A percentile compares a stretch with the other conserved stretches of the same genome.
Conservation (phyloP, 805 yeast species). For the Peterozyma xylosa region DNA sequence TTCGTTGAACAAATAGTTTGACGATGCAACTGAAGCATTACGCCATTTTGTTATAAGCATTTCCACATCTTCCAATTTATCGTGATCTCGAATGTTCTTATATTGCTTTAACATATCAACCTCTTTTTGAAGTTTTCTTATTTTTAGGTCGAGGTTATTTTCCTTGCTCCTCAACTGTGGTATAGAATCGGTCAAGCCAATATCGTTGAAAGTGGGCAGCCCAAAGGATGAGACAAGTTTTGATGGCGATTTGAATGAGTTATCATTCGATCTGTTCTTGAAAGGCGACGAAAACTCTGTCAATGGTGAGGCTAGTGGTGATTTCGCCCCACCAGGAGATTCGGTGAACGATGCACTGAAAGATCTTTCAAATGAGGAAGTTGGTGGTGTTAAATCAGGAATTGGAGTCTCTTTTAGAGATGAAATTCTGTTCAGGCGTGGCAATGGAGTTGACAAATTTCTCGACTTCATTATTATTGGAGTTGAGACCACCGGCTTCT, state of each 20-base stretch:
- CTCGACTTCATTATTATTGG: constrained; percentile 4
- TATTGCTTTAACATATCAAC: constrained; percentile 2
- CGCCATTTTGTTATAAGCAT: constrained; percentile 1
- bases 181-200: not conserved
- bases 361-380: constrained; percentile 1
- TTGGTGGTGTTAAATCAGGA: constrained; percentile 8
- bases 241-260: not conserved
- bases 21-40: not conserved
- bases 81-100: not conserved
- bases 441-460: constrained; percentile 6
- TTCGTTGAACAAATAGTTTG: constrained; percentile 2
- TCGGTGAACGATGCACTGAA: not conserved
- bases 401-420: constrained; percentile 6
- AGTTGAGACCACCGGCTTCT: not conserved
- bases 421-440: constrained; percentile 3
- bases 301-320: not conserved
- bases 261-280: not conserved
- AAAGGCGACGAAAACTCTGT: not conserved
- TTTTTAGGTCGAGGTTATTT: constrained; percentile 1
- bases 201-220: not conserved
- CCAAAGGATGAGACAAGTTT: not conserved
- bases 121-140: not conserved
- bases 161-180: constrained; percentile 1
- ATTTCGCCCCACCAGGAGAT: not conserved
- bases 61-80: not conserved